Evolutionary conservation across 1,284 basidiomycete genomes (phyloP), one percentile per base, ranked within the genome.

Genomic region (Ceratobasidium sp.): DNA sequence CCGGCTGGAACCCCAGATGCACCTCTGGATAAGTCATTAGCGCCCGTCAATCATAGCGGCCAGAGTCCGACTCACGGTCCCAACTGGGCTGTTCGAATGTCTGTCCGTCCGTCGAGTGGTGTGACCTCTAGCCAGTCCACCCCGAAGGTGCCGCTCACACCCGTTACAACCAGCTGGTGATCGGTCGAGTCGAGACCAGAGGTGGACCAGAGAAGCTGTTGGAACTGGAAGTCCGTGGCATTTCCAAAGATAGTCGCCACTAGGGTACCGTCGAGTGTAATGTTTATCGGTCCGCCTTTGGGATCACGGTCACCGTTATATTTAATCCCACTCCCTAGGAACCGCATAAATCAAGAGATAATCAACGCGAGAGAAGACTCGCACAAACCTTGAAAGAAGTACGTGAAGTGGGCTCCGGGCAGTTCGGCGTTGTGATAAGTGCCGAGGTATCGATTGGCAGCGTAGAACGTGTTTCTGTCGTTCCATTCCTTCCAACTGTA

Each of bases 301-400:
- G 36, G 36, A 39, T 39, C 36, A 6, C 36, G 36, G 14, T 39
- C 36, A 14, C 8, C 36, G 14, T 39, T 6, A 14, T 39, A 39
- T 39, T 39, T 39, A 39, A 39, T 39, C 14, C 14, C 36, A 14
- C 14, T 39, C 36, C 36, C 36, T 39, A 39, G n/a, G n/a, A n/a
- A n/a, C 36, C 36, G 36, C 8, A n/a, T 14, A 39, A 14, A 39
- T 39, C 6, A 6, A 6, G 14, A 6, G 36, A 39, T 6, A 39
- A 39, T 14, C 14, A 14, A 39, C 14, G 36, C 36, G 36, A 39
- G 14, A 39, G 6, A 39, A 6, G 36, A 39, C 6, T 39, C 36
- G 8, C 4, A 34, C 60, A 8, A 18, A 50, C 60, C 60, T 50
- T 45, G 60, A 34, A 62, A 62, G 46, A 62, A 48, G 14, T 45